Conservation (phyloP, 768 basidiomycete genomes). For the Termitomyces sp. region DNA sequence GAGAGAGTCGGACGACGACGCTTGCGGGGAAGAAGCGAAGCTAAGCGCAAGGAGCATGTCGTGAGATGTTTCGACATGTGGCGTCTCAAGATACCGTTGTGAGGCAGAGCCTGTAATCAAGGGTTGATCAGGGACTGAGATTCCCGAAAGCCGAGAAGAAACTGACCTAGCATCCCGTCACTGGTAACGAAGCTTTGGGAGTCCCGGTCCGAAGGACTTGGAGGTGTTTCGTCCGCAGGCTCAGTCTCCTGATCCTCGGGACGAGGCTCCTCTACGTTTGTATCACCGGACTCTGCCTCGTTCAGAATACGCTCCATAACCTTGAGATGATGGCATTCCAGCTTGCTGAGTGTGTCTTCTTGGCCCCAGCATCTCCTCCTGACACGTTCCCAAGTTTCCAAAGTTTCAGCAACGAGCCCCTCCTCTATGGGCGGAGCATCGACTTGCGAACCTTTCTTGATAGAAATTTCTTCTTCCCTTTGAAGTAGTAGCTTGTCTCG, state of each 20-base stretch:
- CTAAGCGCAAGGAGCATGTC: background rate
- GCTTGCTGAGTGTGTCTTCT: slow-evolving; percentile 17
- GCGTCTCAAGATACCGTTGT: background rate
- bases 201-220: slow-evolving; percentile 6
- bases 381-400: slow-evolving; percentile 15
- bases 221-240: background rate
- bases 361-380: slow-evolving; percentile 17
- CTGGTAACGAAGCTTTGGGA: slow-evolving; percentile 4
- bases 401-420: slow-evolving; percentile 5
- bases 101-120: background rate
- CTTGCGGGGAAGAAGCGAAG: slow-evolving; percentile 1
- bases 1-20: slow-evolving; percentile 1
- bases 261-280: slow-evolving; percentile 5
- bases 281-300: slow-evolving; percentile 9
- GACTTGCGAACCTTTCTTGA: slow-evolving; percentile 3
- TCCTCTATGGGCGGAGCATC: slow-evolving; percentile 1
- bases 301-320: slow-evolving; percentile 21
- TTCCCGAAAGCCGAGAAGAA: background rate
- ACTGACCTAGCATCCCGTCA: slow-evolving; percentile 11
- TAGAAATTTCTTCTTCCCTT: slow-evolving; percentile 14
- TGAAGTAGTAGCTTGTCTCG: slow-evolving; percentile 12
- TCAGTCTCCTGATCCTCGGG: slow-evolving; percentile 14
- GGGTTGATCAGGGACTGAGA: slow-evolving; percentile 6
- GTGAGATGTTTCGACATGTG: background rate
- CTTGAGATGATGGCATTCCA: slow-evolving; percentile 17